Percentiles rank a stretch among this genome's conserved stretches.
Evolutionary conservation across 2,329 filamentous ascomycete species (phyloP).

Genomic region (Pseudogymnoascus sp.): DNA sequence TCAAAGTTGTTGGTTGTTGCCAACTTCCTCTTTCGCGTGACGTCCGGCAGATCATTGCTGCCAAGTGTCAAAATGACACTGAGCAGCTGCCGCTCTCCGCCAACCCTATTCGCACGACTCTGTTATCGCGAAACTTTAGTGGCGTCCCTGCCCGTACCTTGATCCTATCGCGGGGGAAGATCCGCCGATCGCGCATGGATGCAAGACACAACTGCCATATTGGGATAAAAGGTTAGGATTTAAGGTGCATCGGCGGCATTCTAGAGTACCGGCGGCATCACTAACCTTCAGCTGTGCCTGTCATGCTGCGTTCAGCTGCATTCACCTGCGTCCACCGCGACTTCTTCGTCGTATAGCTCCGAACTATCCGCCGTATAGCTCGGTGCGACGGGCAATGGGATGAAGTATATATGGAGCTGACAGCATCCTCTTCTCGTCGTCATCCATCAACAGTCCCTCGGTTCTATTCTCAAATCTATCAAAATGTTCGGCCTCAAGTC

Average conservation of each 20-base stretch:
- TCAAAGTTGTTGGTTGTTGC: background rate
- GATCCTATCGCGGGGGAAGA: background rate
- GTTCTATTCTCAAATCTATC: background rate
- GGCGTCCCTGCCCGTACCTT: background rate
- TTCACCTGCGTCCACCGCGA: background rate
- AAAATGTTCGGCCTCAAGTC: background rate
- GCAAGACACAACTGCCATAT: conserved; percentile 1
- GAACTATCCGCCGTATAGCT: background rate
- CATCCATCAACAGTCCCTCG: background rate
- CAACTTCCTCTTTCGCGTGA: conserved; percentile 2
- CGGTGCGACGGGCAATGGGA: background rate
- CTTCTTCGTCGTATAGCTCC: background rate
- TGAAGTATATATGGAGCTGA: background rate
- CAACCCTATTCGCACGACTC: conserved; percentile 5
- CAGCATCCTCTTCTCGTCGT: background rate
- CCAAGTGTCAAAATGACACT: background rate
- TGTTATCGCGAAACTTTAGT: conserved; percentile 5
- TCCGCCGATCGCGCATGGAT: background rate
- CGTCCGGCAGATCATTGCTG: background rate
- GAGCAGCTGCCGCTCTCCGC: conserved; percentile 3
- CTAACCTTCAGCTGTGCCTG: background rate
- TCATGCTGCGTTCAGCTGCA: background rate
- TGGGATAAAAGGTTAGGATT: background rate
- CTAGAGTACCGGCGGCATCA: background rate
- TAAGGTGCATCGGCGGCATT: conserved; percentile 8